Base-by-base conservation (phyloP, 2,329 filamentous ascomycete species). In the Coleophoma cylindrospora region DNA sequence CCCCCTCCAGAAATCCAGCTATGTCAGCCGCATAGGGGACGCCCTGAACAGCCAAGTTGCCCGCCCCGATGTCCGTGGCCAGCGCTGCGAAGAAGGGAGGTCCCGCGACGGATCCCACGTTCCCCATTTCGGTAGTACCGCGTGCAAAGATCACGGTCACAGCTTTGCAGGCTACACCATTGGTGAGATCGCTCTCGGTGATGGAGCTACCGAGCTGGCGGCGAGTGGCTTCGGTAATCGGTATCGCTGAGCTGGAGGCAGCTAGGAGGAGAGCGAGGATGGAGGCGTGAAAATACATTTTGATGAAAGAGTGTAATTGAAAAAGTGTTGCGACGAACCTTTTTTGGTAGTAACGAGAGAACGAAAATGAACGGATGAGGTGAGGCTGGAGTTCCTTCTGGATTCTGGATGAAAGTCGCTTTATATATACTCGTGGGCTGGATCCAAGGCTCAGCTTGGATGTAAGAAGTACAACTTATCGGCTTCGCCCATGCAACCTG, bases 141-240 rank as follows among this genome's bases (percentile, higher is more conserved):
- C 78, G 72, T n/a, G 78, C 77, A 56, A 76, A 81, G 56, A 82
- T 74, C 47, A 81, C 63, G 7, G 76, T 80, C 52, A 77, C 69
- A 33, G 37, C 37, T 40, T 40, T 40, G 37, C 37, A 40, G 11
- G 12, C n/a, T 5, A 14, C 13, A 10, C 37, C 37, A 14, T 15
- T 6, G 10, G 37, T 40, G 19, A 40, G 37, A 40, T 40, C 37
- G 19, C n/a, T 40, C 19, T 40, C 37, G 14, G 14, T 40, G 37
- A 14, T 40, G 1, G 37, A 40, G 13, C 12, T 40, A 10, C 12
- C 37, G 12, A 40, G 37, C 19, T 40, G 37, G 13, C 37, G 37
- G 37, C 37, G 37, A 40, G 14, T 40, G 11, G 12, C 37, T 40
- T 40, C 12, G n/a, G 37, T 40, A 14, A 40, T 13, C 4, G 37